Evolutionary conservation across 208 protist species (phyloP).

Genomic region (Crithidia sp.): DNA sequence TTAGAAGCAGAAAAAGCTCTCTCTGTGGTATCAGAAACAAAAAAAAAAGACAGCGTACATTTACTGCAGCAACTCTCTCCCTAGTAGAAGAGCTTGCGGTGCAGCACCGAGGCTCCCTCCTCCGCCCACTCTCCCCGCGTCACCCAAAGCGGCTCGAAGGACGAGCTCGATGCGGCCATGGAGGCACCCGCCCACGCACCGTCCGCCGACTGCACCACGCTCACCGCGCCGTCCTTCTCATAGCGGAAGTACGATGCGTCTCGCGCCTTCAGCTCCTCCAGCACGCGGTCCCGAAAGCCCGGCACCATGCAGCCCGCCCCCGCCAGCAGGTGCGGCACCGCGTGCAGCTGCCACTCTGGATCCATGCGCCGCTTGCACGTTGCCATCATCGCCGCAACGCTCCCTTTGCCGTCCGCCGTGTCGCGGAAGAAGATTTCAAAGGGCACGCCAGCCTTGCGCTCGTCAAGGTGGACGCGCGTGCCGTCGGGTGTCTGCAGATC

Average conservation of each 20-base stretch:
- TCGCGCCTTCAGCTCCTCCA: conserved; percentile 61
- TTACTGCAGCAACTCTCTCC: not conserved
- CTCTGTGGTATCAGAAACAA: not conserved
- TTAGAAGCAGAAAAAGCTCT: not conserved
- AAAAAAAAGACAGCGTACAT: not conserved
- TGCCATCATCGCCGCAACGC: conserved; percentile 52
- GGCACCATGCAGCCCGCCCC: conserved; percentile 48
- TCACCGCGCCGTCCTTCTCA: conserved; percentile 59
- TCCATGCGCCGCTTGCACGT: conserved; percentile 62
- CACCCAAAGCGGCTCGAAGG: conserved; percentile 84
- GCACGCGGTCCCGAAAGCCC: conserved; percentile 58
- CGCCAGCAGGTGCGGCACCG: conserved; percentile 75
- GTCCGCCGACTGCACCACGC: conserved; percentile 33
- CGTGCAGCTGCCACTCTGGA: conserved; percentile 77
- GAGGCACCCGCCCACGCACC: conserved; percentile 81
- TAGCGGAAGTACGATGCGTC: conserved; percentile 84
- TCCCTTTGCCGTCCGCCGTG: conserved; percentile 16
- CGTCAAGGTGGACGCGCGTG: conserved; percentile 27
- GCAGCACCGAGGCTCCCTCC: conserved; percentile 67
- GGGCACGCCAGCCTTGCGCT: conserved; percentile 26
- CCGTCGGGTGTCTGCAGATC: conserved; percentile 33
- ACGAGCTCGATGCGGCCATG: conserved; percentile 75
- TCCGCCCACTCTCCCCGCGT: conserved; percentile 76
- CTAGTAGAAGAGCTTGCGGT: conserved; percentile 81
- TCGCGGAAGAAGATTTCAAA: conserved; percentile 71